Percentiles rank a stretch among this genome's conserved stretches.
Evolutionary conservation across 768 basidiomycete genomes (phyloP).

Genomic region (Tulasnella sp.): DNA sequence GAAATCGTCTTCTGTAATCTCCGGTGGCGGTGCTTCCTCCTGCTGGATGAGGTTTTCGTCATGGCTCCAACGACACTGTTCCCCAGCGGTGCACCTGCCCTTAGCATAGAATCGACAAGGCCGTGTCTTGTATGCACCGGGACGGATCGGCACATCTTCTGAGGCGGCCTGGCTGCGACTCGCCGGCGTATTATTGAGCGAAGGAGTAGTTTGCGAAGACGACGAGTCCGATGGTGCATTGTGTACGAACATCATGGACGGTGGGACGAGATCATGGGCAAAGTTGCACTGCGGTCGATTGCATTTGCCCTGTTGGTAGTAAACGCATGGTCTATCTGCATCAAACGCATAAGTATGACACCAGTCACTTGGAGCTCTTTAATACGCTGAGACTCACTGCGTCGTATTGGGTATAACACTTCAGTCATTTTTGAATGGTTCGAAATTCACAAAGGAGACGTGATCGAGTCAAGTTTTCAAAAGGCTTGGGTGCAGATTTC

Average conservation of each 20-base stretch:
- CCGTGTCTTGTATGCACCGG: conserved; percentile 7
- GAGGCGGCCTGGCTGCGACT: background rate
- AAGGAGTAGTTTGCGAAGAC: conserved; percentile 2
- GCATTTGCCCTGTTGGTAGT: conserved; percentile 14
- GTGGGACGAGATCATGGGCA: conserved; percentile 2
- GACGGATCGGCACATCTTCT: background rate
- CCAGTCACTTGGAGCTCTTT: too few relatives aligned
- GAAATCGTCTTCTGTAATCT: background rate
- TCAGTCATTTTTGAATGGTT: too few relatives aligned
- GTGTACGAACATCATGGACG: background rate
- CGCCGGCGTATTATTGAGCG: background rate
- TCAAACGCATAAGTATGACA: too few relatives aligned
- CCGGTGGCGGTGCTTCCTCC: background rate
- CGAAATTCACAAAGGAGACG: too few relatives aligned
- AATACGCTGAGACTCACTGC: too few relatives aligned
- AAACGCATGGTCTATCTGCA: conserved; percentile 9
- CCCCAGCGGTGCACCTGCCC: conserved; percentile 13
- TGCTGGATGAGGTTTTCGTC: background rate
- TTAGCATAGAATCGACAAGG: conserved; percentile 13
- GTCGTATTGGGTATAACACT: too few relatives aligned
- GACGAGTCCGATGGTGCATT: background rate
- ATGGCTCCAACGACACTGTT: conserved; percentile 12
- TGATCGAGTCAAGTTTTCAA: too few relatives aligned
- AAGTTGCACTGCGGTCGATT: conserved; percentile 11
- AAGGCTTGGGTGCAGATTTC: too few relatives aligned